Evolutionary conservation across 768 basidiomycete species (phyloP), one percentile per base, ranked within the genome.

Genomic region (Mycena leptocephala): DNA sequence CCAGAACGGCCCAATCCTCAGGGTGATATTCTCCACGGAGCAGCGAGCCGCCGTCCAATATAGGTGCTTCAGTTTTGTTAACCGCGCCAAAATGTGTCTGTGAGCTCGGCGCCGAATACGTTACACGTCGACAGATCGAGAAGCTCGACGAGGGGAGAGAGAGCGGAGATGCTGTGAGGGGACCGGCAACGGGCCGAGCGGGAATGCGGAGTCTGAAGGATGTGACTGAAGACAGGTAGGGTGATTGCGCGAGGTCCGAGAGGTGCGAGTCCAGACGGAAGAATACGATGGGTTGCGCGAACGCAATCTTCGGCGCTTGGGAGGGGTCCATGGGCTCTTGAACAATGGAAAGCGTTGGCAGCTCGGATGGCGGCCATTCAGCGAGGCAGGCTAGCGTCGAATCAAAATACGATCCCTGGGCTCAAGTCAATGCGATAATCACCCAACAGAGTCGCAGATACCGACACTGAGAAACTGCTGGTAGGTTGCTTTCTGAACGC

Each of bases 201-300:
- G 96, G 97, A 28, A 97, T 89, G 39, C 95, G 91, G 35, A 97
- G 83, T 22, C 94, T 89, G 26, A 98, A 83, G 71, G 90, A 87
- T 4, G 85, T 89, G 56, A 94, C 85, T 14, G 89, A 84, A 0
- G 92, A 91, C 62, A 95, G 83, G 2, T 81, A 81, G 0, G 88
- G 84, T 10, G 88, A 88, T 59, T 83, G 86, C 5, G 89, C 73
- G 64, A 97, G 83, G 11, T 79, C 74, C 5, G 87, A 80, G 30
- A 91, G 74, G 41, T 92, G 78, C 46, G 88, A 82, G 43, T 93
- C 90, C 70, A 98, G 86, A 51, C 89, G 90, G 82, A 95, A 95
- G 85, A 97, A 96, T 3, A 96, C 95, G 76, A 98, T 89, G 1
- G 97, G 97, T 80, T 98, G 97, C 1, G 97, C 97, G 75, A 95